phyloP scores from a whole-genome alignment of 2,329 filamentous ascomycete species.

The Aspergillus viridinutans region DNA sequence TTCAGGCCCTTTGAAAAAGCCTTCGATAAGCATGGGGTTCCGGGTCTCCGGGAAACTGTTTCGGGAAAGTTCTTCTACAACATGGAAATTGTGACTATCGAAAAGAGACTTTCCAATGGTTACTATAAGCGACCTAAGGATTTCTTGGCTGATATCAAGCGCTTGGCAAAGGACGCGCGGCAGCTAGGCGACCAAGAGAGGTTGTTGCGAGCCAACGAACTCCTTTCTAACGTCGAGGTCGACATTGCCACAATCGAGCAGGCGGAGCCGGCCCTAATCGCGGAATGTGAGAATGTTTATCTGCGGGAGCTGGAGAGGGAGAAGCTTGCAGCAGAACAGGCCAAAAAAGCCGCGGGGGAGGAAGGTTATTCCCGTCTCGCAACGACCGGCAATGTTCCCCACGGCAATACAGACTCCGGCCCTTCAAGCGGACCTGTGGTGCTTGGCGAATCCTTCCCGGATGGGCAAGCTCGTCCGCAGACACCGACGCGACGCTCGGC shows the following conservation, averaged over 20 bases:
- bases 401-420: conserved; percentile 51
- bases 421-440: conserved; percentile 49
- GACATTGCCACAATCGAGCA: conserved; percentile 75
- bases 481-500: conserved; percentile 54
- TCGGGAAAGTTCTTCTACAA: conserved; percentile 92
- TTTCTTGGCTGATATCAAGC: conserved; percentile 82
- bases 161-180: conserved; percentile 78
- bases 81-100: conserved; percentile 84
- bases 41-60: conserved; percentile 69
- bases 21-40: conserved; percentile 72
- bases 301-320: conserved; percentile 66
- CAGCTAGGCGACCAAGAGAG: conserved; percentile 78
- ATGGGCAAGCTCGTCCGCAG: conserved; percentile 48
- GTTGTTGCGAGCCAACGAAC: conserved; percentile 81
- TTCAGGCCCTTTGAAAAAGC: conserved; percentile 73
- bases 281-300: conserved; percentile 79
- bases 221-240: conserved; percentile 89
- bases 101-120: conserved; percentile 93
- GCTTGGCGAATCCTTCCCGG: conserved; percentile 62
- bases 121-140: conserved; percentile 90
- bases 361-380: conserved; percentile 41
- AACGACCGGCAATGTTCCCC: conserved; percentile 50
- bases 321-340: conserved; percentile 58
- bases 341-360: conserved; percentile 36
- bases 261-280: conserved; percentile 57